Evolutionary conservation across 2,329 filamentous ascomycete genomes (phyloP), one percentile per base, ranked within the genome.

Genomic region (Geoglossum cookeanum): DNA sequence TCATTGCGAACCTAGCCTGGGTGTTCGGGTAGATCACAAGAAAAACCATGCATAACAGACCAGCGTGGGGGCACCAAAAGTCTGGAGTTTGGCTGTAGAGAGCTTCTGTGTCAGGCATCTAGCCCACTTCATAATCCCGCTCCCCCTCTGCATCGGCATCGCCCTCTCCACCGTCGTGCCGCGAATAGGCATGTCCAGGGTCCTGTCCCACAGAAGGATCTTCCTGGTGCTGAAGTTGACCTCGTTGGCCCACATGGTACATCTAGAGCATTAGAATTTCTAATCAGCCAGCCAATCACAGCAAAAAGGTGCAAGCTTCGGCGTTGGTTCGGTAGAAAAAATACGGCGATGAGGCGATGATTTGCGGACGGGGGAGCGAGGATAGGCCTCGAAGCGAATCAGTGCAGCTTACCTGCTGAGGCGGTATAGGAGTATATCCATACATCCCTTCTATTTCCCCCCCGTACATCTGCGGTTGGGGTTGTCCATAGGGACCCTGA

Each of bases 401-500:
- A 45, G 30, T 30, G n/a, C 33, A 55, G 71, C 78, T 68, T 75
- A 90, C 87, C 75, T 89, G 87, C 69, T 94, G 88, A 61, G 85
- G 79, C 64, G 85, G 83, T 78, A 95, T 87, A 60, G 81, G 74
- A 13, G 83, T 78, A 68, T 94, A 94, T 44, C 78, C 78, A 69
- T 97, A 97, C 77, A 96, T 95, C 61, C 80, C 81, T 61, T 87
- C 83, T 70, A 90, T 83, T 58, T 85, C 83, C 58, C 83, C 54
- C 5, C 56, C 78, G 66, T 89, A 95, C 78, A 96, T 94, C 61
- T 81, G 75, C 55, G 68, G 69, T 63, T 86, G 84, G 51, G 85
- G 79, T 65, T 92, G 87, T 13, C 83, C 85, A 67, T 94, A 94
- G 11, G 79, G 78, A 55, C 79, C 78, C 52, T 51, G 37, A 11